Conservation (phyloP, 2,329 filamentous ascomycete genomes). For the Fusarium sp. region DNA sequence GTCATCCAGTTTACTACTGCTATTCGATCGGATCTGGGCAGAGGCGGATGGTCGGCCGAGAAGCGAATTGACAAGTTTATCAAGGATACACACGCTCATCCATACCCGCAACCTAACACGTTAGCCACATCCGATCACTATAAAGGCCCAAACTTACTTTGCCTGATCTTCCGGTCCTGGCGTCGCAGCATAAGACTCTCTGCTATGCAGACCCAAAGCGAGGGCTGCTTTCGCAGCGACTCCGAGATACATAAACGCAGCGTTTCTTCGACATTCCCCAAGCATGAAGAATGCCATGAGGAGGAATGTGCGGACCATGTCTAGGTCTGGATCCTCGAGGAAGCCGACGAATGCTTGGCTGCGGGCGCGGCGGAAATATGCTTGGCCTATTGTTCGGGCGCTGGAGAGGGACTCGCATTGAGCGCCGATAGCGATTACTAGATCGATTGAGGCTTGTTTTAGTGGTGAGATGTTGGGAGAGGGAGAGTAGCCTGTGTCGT, state of each 20-base stretch:
- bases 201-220: conserved; percentile 62
- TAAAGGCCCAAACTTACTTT: conserved; percentile 19
- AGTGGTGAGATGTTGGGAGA: not conserved
- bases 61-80: conserved; percentile 51
- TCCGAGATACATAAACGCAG: conserved; percentile 71
- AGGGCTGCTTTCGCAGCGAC: conserved; percentile 66
- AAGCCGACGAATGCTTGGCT: conserved; percentile 33
- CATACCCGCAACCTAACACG: conserved; percentile 46
- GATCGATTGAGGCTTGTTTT: conserved; percentile 20
- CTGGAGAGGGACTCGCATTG: conserved; percentile 34
- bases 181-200: conserved; percentile 34
- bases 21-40: conserved; percentile 22
- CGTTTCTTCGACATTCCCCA: conserved; percentile 67
- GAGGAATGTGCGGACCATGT: conserved; percentile 39
- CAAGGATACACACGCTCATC: conserved; percentile 51
- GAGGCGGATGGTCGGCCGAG: conserved; percentile 51
- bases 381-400: conserved; percentile 38
- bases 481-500: not conserved
- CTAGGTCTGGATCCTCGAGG: conserved; percentile 40
- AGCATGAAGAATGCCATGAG: conserved; percentile 80
- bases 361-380: conserved; percentile 57
- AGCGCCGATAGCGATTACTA: conserved; percentile 40
- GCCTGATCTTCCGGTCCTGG: conserved; percentile 24
- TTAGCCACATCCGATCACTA: not conserved
- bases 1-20: conserved; percentile 13